Conservation (phyloP, 2,329 filamentous ascomycete genomes). For the Apiospora aurea region DNA sequence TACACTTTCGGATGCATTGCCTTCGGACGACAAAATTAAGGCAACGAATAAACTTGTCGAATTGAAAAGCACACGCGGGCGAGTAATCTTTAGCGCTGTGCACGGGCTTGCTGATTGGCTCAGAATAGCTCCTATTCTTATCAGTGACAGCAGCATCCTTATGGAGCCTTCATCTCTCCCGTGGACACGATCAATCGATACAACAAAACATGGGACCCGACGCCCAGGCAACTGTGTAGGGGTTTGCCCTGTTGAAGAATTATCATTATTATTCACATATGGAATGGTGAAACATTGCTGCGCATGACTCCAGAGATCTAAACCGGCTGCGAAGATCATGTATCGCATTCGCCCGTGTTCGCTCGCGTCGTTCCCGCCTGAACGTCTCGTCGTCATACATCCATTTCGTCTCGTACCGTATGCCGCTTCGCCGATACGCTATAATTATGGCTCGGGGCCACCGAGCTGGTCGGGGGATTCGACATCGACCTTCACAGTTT, state of each 20-base stretch:
- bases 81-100: background rate
- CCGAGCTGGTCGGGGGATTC: conserved; percentile 25
- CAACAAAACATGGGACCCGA: background rate
- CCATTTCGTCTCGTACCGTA: background rate
- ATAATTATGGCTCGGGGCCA: background rate
- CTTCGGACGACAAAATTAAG: background rate
- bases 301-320: background rate
- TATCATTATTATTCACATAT: background rate
- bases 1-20: background rate
- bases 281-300: background rate
- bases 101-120: background rate
- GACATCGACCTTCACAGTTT: conserved; percentile 37
- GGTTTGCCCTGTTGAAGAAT: background rate
- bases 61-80: background rate
- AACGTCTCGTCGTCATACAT: background rate
- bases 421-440: background rate
- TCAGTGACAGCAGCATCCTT: background rate
- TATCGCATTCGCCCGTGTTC: background rate
- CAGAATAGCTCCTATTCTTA: background rate
- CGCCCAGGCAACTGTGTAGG: background rate
- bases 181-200: background rate
- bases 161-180: background rate
- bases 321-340: too few relatives aligned
- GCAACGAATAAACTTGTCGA: background rate
- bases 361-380: background rate